phyloP scores from a whole-genome alignment of 2,329 filamentous ascomycete species.

The Curvularia verruculosa region DNA sequence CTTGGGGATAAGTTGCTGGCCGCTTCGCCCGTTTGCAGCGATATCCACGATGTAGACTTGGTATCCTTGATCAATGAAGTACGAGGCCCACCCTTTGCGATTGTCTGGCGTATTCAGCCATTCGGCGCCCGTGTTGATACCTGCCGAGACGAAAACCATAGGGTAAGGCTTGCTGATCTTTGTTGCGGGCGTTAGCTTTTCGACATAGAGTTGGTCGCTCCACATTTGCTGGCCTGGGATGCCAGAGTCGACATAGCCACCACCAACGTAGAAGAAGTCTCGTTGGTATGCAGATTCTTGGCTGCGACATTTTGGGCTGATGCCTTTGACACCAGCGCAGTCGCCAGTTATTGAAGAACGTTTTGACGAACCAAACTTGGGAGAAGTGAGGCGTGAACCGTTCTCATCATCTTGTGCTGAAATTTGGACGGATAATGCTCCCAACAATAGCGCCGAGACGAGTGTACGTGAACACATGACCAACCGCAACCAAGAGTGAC shows the following conservation, averaged over 20 bases:
- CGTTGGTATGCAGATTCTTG: slow-evolving; percentile 29
- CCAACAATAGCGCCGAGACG: slow-evolving; percentile 2
- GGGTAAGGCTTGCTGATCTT: slow-evolving; percentile 24
- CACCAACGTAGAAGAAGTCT: slow-evolving; percentile 36
- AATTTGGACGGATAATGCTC: neutral
- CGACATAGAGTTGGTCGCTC: slow-evolving; percentile 29
- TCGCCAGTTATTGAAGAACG: neutral
- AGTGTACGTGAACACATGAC: slow-evolving; percentile 2
- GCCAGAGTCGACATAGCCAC: slow-evolving; percentile 30
- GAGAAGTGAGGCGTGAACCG: neutral
- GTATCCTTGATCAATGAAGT: slow-evolving; percentile 29
- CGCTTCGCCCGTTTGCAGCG: slow-evolving; percentile 18
- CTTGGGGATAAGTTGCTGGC: slow-evolving; percentile 10
- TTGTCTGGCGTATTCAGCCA: slow-evolving; percentile 28
- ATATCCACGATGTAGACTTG: slow-evolving; percentile 31
- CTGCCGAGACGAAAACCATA: slow-evolving; percentile 31
- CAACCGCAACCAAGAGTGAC: neutral
- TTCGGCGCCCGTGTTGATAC: slow-evolving; percentile 25
- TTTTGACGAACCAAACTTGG: neutral
- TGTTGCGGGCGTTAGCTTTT: slow-evolving; percentile 26
- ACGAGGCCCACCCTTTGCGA: slow-evolving; percentile 28
- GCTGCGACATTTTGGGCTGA: slow-evolving; percentile 27
- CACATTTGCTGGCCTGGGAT: slow-evolving; percentile 25
- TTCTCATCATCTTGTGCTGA: neutral
- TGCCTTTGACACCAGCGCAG: slow-evolving; percentile 23